Percentiles rank a stretch among this genome's conserved stretches.
Conservation (phyloP, 2,329 filamentous ascomycete species). For the Colletotrichum sp. region DNA sequence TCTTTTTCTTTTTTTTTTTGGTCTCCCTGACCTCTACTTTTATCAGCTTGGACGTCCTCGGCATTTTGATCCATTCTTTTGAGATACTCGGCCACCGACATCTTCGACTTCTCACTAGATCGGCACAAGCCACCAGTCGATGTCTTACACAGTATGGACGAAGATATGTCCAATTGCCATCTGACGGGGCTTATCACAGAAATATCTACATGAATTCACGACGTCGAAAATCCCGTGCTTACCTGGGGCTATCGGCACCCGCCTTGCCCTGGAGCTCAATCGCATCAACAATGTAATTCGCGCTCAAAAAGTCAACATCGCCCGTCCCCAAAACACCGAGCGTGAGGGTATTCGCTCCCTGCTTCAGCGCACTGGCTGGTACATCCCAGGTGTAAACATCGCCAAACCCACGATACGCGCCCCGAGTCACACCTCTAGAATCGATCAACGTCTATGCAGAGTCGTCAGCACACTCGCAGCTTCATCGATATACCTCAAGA, state of each 20-base stretch:
- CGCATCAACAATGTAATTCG: constrained; percentile 38
- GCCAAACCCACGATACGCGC: constrained; percentile 61
- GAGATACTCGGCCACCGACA: neutral
- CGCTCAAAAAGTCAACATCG: constrained; percentile 51
- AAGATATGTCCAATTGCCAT: neutral
- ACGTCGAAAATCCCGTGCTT: no score
- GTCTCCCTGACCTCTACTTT: no score
- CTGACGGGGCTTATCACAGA: neutral
- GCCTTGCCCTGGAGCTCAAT: constrained; percentile 13
- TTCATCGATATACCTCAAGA: no score
- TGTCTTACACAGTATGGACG: neutral
- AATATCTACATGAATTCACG: no score
- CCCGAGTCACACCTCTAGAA: constrained; percentile 61
- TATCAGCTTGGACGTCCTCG: no score
- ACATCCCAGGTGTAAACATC: constrained; percentile 61
- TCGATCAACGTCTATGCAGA: constrained; percentile 44
- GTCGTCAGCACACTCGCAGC: constrained; percentile 12
- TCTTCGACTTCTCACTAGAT: neutral
- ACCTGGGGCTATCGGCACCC: neutral
- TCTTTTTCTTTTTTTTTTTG: neutral
- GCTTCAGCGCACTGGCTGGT: constrained; percentile 53
- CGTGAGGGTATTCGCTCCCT: constrained; percentile 58
- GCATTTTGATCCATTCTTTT: neutral
- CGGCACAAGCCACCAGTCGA: neutral
- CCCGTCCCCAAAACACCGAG: constrained; percentile 57